Base-by-base conservation (phyloP, 1,284 basidiomycete species). In the Tilletia caries region DNA sequence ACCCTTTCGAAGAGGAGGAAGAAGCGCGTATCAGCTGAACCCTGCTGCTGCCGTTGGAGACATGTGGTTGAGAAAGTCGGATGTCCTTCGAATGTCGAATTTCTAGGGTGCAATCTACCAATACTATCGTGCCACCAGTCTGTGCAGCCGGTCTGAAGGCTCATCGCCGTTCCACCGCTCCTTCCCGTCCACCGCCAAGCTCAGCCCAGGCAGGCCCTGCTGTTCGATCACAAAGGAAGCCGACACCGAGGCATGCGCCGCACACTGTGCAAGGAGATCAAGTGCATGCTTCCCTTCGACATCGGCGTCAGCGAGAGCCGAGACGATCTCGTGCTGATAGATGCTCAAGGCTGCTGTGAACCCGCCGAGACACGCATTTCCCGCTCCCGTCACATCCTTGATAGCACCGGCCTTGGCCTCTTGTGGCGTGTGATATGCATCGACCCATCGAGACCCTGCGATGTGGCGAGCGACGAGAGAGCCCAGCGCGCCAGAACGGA, bases 311-410 rank as follows among this genome's bases (percentile, higher is more conserved):
- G 29, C 20, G 27, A 62, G 33, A 1, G 33, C 32, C 32, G 27
- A 12, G 32, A 33, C 58, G 20, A 62, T 25, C 27, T 29, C 18
- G 29, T 60, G 33, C 34, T 75, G 54, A 0, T 67, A 71, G 32
- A 68, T 54, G 2, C 69, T 65, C 20, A 77, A 70, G 15, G 67
- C 67, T 0, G 76, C 74, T 18, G 67, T 70, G 33, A 78, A 68
- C 13, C 76, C 76, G 27, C 76, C 76, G 18, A 78, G 69, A 37
- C 73, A 78, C 4, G 73, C 71, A 64, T 78, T 78, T 41, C 76
- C 76, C 3, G 73, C 76, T 1, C 76, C 76, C 2, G 76, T 78
- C 33, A 78, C 76, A 60, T 78, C 76, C 23, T 69, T 65, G 65
- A 78, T 73, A 15, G 37, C 46, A 4, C 34, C 65, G 0, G 70